Evolutionary conservation across 768 basidiomycete species (phyloP), one percentile per base, ranked within the genome.

Genomic region (Psilocybe azurescens): DNA sequence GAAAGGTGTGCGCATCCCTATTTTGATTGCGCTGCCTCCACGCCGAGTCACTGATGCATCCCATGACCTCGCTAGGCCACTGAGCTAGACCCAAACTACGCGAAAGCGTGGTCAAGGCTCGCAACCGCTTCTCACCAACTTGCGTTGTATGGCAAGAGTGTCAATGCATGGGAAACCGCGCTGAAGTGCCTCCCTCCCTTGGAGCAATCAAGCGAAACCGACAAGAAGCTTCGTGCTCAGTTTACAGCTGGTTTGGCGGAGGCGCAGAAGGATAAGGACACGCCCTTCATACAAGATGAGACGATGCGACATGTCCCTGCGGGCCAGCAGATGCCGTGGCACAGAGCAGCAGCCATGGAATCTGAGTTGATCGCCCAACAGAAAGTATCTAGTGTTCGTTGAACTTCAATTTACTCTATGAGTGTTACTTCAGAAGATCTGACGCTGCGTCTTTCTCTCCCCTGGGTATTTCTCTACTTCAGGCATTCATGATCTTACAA

Each of bases 161-260:
- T 70, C 52, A 51, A 65, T 0, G 70, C 72, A 3, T 79, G 74
- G 73, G 62, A 75, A 39, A 71, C 65, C 8, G 81, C 77, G 0
- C 50, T 80, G 3, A 50, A 63, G 1, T 73, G 71, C 29, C 70
- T 81, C 3, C 65, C 74, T 0, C 64, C 73, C 0, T 60, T 57
- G 5, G 20, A 10, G 8, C 67, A 69, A 39, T 41, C 78, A 1
- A 73, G 70, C 5, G 61, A 69, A 2, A 65, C 68, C 1, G 73
- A 83, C 32, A 62, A 70, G 62, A 70, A 66, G 38, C 77, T 81
- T 50, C 75, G 74, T 52, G 63, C 65, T 1, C 78, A 80, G 62
- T 80, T 79, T 55, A 58, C 69, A 7, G 68, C 68, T 0, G 69
- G 71, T 9, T 60, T 79, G 52, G 24, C 71, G 38, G 72, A 72